Conservation (phyloP, 129 eudicot species). For the Tagetes erecta region DNA sequence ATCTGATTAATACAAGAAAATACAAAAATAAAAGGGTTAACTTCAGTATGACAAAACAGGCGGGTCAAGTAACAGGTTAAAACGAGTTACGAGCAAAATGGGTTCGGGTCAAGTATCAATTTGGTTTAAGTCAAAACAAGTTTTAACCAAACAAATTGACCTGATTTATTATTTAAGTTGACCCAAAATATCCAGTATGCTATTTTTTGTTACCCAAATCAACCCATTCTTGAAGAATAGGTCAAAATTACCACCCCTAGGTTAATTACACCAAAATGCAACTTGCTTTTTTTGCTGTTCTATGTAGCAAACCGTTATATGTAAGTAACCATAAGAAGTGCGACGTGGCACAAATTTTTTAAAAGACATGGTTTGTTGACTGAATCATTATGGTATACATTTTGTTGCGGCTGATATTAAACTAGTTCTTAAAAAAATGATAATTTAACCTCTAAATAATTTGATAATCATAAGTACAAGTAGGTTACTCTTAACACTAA, state of each 20-base stretch:
- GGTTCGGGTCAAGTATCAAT: no score
- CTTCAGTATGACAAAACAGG: background rate
- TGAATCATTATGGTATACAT: no score
- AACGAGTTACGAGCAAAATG: no score
- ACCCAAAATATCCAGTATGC: background rate
- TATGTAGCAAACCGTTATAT: background rate
- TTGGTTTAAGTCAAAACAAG: no score
- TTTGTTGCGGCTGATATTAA: background rate
- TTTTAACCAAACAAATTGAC: background rate
- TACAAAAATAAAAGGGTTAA: background rate
- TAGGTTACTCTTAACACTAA: background rate
- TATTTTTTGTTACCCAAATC: background rate
- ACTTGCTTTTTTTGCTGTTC: background rate
- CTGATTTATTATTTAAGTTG: background rate
- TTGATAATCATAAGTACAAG: background rate
- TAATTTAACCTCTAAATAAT: background rate
- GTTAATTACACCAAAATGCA: background rate
- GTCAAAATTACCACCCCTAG: background rate
- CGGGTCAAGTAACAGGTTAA: no score
- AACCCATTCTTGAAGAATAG: background rate
- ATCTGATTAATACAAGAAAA: background rate
- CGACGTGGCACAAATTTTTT: background rate
- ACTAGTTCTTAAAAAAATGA: background rate
- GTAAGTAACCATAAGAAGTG: background rate
- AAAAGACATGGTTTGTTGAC: background rate